Evolutionary conservation across 257 asterid species (phyloP).

Genomic region (Anisodus tanguticus): DNA sequence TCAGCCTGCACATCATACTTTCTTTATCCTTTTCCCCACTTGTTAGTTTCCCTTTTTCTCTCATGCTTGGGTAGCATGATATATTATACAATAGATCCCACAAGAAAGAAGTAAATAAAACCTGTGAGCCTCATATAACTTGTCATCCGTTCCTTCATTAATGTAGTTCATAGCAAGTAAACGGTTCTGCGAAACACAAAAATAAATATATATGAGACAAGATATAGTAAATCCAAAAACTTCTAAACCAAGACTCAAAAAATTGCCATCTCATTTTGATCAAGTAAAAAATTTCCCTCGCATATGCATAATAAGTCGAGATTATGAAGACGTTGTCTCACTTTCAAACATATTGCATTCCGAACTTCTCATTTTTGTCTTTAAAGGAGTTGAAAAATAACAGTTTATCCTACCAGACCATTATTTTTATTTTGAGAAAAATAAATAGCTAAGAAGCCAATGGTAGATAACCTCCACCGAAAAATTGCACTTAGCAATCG

Average conservation of each 20-base stretch:
- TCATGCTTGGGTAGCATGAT: conserved; percentile 1
- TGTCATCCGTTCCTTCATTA: conserved; percentile 84
- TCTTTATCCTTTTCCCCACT: conserved; percentile 1
- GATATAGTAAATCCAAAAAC: conserved; percentile 6
- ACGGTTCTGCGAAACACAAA: conserved; percentile 76
- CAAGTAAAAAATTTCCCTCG: neutral
- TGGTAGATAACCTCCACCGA: neutral
- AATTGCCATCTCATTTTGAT: neutral
- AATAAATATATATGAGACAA: conserved; percentile 3
- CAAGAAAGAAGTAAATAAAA: conserved; percentile 33
- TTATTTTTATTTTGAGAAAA: neutral
- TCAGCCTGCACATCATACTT: neutral
- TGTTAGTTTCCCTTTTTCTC: conserved; percentile 1
- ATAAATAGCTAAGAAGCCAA: neutral
- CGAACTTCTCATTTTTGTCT: conserved; percentile 17
- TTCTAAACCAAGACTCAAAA: neutral
- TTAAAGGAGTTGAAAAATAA: neutral
- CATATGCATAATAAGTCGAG: neutral
- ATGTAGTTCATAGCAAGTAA: conserved; percentile 99
- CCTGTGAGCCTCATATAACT: conserved; percentile 94
- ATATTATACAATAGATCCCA: conserved; percentile 27
- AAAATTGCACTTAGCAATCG: neutral
- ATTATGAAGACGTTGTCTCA: conserved; percentile 1
- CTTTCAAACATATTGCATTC: conserved; percentile 9
- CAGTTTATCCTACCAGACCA: neutral